Base-by-base conservation (phyloP, 305 asterid genomes). In the Fraxinus paxiana region DNA sequence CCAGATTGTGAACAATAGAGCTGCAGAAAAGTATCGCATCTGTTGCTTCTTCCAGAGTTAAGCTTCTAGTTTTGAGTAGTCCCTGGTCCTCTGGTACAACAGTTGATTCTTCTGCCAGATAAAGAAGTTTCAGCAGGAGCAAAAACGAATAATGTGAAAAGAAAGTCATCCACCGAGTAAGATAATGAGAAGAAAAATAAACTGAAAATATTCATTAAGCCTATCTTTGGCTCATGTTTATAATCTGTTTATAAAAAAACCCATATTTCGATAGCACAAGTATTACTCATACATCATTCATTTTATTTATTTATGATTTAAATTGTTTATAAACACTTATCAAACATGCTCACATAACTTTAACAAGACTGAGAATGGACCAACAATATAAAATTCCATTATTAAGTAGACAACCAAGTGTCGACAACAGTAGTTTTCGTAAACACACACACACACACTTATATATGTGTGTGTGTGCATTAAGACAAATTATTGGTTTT, bases 11-110 rank as follows among this genome's bases (percentile, higher is more conserved):
- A 88, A 92, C 94, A 33, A 94, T 94, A 70, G 99, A 96, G 84
- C 98, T 92, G 90, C 98, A 96, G 91, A 94, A 92, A 86, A 96
- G 98, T 83, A 93, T 94, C 9, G 97, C 85, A 61, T 96, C 97
- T 1, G 99, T 94, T 82, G 98, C 99, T 90, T 96, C 99, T 83
- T 96, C 99, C 7, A 93, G 89, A 35, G 97, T 94, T 81, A 90
- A 86, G 94, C 94, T 93, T 87, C 91, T 88, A 6, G 88, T 77
- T 59, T 86, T 89, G 48, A 79, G 67, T 72, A 89, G 88, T 54
- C 84, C 86, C 35, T 33, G 78, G 77, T 89, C 94, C 82, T 90
- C 92, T 17, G 87, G 77, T 74, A 83, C 20, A 72, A 89, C 87
- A 38, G 92, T 87, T 75, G 98, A 87, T 87, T 91, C 97, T 76